phyloP scores from a whole-genome alignment of 2,329 filamentous ascomycete species.

The Byssothecium circinans region DNA sequence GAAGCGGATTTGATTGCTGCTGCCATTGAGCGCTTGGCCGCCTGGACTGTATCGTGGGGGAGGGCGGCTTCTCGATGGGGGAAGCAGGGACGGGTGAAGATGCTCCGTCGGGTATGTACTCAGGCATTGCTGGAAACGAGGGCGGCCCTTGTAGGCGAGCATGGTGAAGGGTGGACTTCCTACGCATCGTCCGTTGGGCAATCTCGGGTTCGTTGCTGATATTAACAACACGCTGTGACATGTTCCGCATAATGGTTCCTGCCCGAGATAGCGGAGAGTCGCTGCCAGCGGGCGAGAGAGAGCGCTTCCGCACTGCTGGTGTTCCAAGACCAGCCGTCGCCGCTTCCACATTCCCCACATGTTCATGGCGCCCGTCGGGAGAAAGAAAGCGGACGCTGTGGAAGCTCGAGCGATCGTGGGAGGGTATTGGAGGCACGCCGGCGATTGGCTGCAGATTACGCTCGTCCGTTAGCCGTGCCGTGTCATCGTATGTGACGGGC shows the following conservation, averaged over 20 bases:
- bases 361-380: constrained; percentile 58
- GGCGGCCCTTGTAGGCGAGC: constrained; percentile 56
- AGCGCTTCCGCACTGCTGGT: constrained; percentile 51
- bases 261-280: constrained; percentile 54
- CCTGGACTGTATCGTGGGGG: constrained; percentile 26
- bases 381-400: constrained; percentile 58
- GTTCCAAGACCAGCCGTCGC: constrained; percentile 28
- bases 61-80: constrained; percentile 44
- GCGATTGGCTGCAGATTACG: constrained; percentile 60
- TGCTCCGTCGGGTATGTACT: constrained; percentile 50
- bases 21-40: constrained; percentile 46
- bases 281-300: constrained; percentile 49
- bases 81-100: constrained; percentile 28
- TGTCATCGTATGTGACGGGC: constrained; percentile 56
- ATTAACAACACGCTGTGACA: constrained; percentile 98
- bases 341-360: constrained; percentile 62
- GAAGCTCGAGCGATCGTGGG: constrained; percentile 53
- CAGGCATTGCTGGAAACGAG: constrained; percentile 55
- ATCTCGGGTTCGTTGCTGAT: constrained; percentile 89
- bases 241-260: constrained; percentile 61
- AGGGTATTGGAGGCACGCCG: constrained; percentile 44
- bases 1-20: constrained; percentile 69
- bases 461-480: constrained; percentile 61
- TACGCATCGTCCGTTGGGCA: constrained; percentile 70
- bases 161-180: constrained; percentile 61